Evolutionary conservation across 805 yeast genomes (phyloP), one percentile per base, ranked within the genome.

Genomic region (Candida yuanshanica): DNA sequence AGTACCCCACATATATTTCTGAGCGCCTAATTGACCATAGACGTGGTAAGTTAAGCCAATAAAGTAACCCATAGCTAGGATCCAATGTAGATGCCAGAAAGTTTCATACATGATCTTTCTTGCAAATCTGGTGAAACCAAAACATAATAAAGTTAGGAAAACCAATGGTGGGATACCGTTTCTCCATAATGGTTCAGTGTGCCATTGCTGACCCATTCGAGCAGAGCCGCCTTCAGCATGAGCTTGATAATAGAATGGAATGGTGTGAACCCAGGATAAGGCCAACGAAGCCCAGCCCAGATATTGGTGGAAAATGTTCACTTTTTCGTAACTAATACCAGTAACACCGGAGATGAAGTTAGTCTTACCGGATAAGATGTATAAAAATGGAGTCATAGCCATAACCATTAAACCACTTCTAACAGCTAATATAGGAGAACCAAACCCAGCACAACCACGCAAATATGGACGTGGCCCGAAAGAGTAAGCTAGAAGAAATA

Each of bases 371-470:
- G 78, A 68, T 42, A 76, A 41, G 4, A 74, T 60, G 40, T 68
- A 66, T 29, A 75, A 55, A 50, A 74, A 72, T 0, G 82, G 81
- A 7, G 72, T 63, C 35, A 75, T 56, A 0, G 77, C 76, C 24
- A 67, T 59, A 1, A 75, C 68, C 69, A 71, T 68, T 22, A 74
- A 45, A 2, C 81, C 81, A 1, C 80, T 62, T 36, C 82, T 56
- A 2, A 73, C 69, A 0, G 77, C 78, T 26, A 77, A 44, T 9
- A 81, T 82, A n/a, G 81, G 78, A 4, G 78, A 64, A 2, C 82
- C 83, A 55, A 75, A 76, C 0, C 76, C 77, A 5, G 58, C 26
- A 52, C 83, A 77, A 0, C 59, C 74, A 42, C 81, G 58, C 46
- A 71, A 72, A 68, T 72, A 75, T 36, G 66, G 65, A 39, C 69